Conservation (phyloP, 2,329 filamentous ascomycete species). For the Aspergillus sojae region DNA sequence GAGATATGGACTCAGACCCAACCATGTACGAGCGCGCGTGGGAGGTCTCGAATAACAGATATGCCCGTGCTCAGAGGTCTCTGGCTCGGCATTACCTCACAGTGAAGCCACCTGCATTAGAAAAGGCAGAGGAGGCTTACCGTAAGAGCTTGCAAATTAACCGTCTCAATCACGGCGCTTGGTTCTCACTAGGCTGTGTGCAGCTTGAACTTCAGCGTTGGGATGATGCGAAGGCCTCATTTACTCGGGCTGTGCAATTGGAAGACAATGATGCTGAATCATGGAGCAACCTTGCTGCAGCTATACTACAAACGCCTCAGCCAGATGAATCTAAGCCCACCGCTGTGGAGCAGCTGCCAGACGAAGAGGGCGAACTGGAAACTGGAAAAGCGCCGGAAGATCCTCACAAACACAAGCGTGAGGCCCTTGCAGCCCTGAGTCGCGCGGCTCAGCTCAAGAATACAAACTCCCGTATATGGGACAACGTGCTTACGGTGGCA, state of each 20-base stretch:
- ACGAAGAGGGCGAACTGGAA: constrained; percentile 31
- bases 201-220: constrained; percentile 76
- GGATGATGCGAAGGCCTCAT: constrained; percentile 78
- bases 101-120: constrained; percentile 60
- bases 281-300: constrained; percentile 91
- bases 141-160: constrained; percentile 75
- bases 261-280: constrained; percentile 89
- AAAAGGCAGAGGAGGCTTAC: constrained; percentile 76
- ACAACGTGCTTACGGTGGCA: constrained; percentile 88
- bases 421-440: constrained; percentile 83
- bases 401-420: constrained; percentile 65
- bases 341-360: constrained; percentile 30
- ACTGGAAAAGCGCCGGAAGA: constrained; percentile 40
- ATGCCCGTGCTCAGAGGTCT: constrained; percentile 83
- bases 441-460: constrained; percentile 80
- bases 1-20: constrained; percentile 78
- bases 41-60: constrained; percentile 79
- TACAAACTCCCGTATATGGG: constrained; percentile 92
- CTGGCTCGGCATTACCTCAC: constrained; percentile 77
- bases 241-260: constrained; percentile 77
- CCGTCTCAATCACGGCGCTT: constrained; percentile 77
- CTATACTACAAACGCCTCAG: constrained; percentile 63
- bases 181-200: constrained; percentile 90
- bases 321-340: constrained; percentile 25
- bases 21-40: constrained; percentile 82